Percentiles rank a stretch among this genome's conserved stretches.
These are phyloP conservation scores for Asparagopsis taxiformis DNA, from an alignment of 31 red algal genomes.

Conservation along the genomic window DNA sequence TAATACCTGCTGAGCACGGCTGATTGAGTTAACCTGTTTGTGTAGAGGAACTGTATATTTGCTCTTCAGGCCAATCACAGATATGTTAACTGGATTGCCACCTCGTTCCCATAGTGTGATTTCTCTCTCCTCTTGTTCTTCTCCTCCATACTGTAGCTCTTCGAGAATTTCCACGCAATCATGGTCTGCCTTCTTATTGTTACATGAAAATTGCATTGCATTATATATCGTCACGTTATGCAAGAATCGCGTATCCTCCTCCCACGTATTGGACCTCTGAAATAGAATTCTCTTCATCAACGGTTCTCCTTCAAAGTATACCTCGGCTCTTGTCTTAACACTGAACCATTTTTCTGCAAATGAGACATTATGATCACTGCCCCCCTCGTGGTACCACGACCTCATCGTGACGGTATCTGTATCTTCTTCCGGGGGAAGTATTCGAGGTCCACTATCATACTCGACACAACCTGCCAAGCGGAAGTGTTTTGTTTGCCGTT, in stretches of 20 bases:
- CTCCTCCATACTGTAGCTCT: background rate
- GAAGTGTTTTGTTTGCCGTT: background rate
- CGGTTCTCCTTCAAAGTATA: background rate
- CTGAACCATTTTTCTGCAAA: background rate
- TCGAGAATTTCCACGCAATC: background rate
- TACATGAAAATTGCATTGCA: background rate
- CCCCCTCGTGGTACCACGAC: background rate
- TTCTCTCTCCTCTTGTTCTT: background rate
- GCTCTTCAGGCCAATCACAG: background rate
- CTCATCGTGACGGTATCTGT: background rate
- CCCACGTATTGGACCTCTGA: background rate
- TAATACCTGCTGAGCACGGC: background rate
- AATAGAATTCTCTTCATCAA: background rate
- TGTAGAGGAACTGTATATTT: background rate
- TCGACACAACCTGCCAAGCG: background rate
- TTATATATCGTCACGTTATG: background rate
- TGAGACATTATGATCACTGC: background rate
- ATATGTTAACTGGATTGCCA: background rate
- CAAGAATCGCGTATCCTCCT: background rate
- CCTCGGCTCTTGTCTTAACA: background rate
- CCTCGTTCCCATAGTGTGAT: background rate
- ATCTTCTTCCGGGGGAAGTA: background rate
- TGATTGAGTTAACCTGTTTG: background rate
- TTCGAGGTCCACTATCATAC: background rate
- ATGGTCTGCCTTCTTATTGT: background rate